Conservation (phyloP, 2,329 filamentous ascomycete species). For the Cladorrhinum sp. region DNA sequence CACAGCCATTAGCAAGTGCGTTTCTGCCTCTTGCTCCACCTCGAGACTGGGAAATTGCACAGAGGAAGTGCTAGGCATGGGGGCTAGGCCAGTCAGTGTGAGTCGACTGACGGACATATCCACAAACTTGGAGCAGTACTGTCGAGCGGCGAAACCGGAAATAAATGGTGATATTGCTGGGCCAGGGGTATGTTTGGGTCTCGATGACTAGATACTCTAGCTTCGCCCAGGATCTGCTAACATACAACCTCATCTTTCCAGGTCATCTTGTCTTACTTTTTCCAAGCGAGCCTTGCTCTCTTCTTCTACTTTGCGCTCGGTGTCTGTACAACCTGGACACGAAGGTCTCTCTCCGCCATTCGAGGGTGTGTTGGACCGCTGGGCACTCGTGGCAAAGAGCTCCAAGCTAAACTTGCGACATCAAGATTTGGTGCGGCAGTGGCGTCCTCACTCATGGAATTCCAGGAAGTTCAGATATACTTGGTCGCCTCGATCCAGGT, state of each 20-base stretch:
- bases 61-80: not conserved
- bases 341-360: not conserved
- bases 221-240: too few species aligned
- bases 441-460: constrained; percentile 20
- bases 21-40: constrained; percentile 10
- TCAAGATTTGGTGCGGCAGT: not conserved
- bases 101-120: not conserved
- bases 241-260: not conserved
- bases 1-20: constrained; percentile 1
- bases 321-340: not conserved
- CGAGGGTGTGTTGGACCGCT: too few species aligned
- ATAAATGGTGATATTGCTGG: constrained; percentile 19
- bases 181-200: constrained; percentile 13
- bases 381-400: too few species aligned
- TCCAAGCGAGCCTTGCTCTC: constrained; percentile 17
- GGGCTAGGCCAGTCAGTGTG: not conserved
- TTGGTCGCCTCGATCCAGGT: constrained; percentile 27
- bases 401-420: too few species aligned
- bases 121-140: constrained; percentile 10
- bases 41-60: constrained; percentile 4
- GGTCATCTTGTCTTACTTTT: constrained; percentile 22
- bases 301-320: constrained; percentile 8
- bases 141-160: constrained; percentile 3
- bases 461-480: constrained; percentile 29
- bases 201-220: too few species aligned